A percentile compares a stretch with the other conserved stretches of the same genome.
phyloP scores from a whole-genome alignment of 441 rosid genomes.

The Syzygium syzygioides region DNA sequence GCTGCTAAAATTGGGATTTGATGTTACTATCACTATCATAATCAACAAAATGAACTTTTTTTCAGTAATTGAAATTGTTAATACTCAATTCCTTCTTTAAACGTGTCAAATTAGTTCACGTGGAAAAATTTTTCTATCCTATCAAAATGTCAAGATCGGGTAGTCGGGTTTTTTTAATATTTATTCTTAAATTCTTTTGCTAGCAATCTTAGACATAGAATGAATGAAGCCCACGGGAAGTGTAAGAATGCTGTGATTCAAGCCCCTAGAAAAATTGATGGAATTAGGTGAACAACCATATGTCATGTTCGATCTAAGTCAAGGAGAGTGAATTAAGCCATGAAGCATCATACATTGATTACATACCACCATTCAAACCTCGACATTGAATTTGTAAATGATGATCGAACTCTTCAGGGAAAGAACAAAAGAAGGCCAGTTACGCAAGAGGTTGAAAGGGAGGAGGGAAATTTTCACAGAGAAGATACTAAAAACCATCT shows the following conservation, averaged over 20 bases:
- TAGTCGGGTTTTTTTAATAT: background rate
- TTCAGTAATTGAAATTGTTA: background rate
- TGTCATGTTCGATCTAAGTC: background rate
- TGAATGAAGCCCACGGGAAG: background rate
- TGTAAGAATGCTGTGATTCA: background rate
- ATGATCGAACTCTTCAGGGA: background rate
- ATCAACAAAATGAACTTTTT: background rate
- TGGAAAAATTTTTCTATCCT: fast-evolving
- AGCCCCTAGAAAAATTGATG: background rate
- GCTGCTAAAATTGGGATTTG: background rate
- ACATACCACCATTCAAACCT: background rate
- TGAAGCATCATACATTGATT: background rate
- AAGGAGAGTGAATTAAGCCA: background rate
- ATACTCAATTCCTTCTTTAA: background rate
- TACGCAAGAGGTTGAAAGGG: too few relatives aligned
- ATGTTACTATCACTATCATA: background rate
- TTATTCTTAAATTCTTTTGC: background rate
- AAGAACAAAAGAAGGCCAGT: background rate
- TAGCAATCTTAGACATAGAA: background rate
- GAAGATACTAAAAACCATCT: background rate
- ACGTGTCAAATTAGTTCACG: background rate
- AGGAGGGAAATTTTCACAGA: background rate
- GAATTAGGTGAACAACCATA: background rate
- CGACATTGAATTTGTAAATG: background rate
- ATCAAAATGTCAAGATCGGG: background rate